These are phyloP conservation scores for Saccharomyces hybrid DNA, from an alignment of 1,139 yeast genomes.

Conservation along the genomic window DNA sequence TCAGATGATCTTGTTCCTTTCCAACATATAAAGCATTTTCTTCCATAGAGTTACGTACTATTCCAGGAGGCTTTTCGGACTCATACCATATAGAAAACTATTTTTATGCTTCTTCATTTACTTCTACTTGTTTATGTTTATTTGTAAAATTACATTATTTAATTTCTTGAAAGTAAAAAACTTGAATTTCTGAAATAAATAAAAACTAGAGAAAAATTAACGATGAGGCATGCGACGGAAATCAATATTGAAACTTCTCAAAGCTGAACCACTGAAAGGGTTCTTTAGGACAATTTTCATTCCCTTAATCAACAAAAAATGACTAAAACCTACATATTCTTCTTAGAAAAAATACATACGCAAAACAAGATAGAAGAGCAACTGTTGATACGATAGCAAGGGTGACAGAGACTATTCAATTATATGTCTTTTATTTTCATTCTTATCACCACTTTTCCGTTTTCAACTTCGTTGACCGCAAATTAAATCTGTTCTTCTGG, in stretches of 20 bases:
- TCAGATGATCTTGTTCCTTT: constrained; percentile 31
- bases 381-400: not conserved
- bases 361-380: not conserved
- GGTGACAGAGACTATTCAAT: not conserved
- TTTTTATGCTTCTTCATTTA: not conserved
- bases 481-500: not conserved
- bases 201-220: too few relatives aligned
- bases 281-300: not conserved
- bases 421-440: too few relatives aligned
- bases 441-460: not conserved
- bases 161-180: too few relatives aligned
- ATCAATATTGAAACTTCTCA: not conserved
- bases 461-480: not conserved
- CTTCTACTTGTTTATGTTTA: not conserved
- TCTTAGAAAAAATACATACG: not conserved
- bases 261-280: not conserved
- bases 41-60: not conserved
- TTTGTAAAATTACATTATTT: too few relatives aligned
- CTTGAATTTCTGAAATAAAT: too few relatives aligned
- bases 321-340: not conserved
- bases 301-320: not conserved
- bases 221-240: too few relatives aligned
- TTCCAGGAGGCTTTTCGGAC: not conserved
- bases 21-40: not conserved
- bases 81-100: not conserved